Evolutionary conservation across 176 grass and related monocot genomes (phyloP).

Genomic region (Melocanna baccifera): DNA sequence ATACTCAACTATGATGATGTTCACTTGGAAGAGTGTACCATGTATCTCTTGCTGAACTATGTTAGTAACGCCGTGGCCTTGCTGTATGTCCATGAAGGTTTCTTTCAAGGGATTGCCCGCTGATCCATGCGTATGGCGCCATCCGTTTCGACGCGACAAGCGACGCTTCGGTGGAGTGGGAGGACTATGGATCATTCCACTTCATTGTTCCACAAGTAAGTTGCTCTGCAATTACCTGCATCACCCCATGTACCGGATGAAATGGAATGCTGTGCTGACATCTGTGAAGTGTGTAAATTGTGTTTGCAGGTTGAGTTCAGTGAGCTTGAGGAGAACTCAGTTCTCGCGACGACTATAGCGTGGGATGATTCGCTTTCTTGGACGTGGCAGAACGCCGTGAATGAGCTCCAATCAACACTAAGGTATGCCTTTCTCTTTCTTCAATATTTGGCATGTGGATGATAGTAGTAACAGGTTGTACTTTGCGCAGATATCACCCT

Average conservation of each 20-base stretch:
- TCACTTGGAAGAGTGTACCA: too few relatives aligned
- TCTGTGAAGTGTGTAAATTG: conserved; percentile 9
- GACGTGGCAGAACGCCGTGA: conserved; percentile 60
- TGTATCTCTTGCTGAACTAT: too few relatives aligned
- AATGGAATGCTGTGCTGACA: background rate
- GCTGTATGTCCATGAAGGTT: too few relatives aligned
- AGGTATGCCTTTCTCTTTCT: conserved; percentile 45
- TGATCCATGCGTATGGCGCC: conserved; percentile 80
- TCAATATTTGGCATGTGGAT: too few relatives aligned
- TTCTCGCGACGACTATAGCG: conserved; percentile 65
- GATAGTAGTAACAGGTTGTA: background rate
- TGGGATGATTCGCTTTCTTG: conserved; percentile 78
- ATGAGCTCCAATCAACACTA: conserved; percentile 57
- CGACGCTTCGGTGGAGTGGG: conserved; percentile 59
- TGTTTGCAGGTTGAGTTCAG: conserved; percentile 77
- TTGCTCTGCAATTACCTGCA: background rate
- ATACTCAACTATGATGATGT: too few relatives aligned
- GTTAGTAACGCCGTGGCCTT: too few relatives aligned
- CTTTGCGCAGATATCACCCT: conserved; percentile 65
- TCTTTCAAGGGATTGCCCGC: conserved; percentile 67
- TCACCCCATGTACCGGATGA: background rate
- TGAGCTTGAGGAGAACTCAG: conserved; percentile 72
- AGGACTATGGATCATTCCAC: conserved; percentile 84
- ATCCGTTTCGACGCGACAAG: conserved; percentile 76
- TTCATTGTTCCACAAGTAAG: conserved; percentile 81